Conservation (phyloP, 2,329 filamentous ascomycete genomes). For the Trichoderma koningii region DNA sequence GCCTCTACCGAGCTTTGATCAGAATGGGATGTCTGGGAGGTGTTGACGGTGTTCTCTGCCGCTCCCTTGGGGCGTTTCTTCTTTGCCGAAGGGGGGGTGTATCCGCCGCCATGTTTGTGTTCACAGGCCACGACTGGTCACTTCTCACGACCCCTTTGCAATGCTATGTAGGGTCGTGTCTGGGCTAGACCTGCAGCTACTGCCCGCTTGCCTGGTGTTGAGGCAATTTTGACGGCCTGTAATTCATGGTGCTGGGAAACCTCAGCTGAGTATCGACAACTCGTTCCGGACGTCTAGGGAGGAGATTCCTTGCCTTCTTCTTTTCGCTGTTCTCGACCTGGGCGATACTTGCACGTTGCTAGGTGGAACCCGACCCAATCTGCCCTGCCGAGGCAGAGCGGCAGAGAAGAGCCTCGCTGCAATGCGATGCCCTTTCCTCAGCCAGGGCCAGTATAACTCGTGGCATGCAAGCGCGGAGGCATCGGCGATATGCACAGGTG, state of each 20-base stretch:
- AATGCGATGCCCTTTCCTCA: background rate
- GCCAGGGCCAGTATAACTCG: background rate
- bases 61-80: background rate
- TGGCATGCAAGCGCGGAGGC: background rate
- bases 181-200: slow-evolving; percentile 19
- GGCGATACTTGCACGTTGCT: background rate
- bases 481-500: background rate
- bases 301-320: too few species aligned
- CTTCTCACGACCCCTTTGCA: slow-evolving; percentile 3
- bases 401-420: background rate
- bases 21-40: background rate
- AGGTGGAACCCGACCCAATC: slow-evolving; percentile 1
- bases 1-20: background rate
- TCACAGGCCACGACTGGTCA: slow-evolving; percentile 21
- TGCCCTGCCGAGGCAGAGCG: background rate
- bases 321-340: background rate
- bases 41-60: background rate
- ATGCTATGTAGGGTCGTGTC: slow-evolving; percentile 4
- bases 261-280: background rate
- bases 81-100: background rate
- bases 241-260: background rate
- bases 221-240: background rate
- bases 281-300: background rate
- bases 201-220: slow-evolving; percentile 10
- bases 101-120: slow-evolving; percentile 8